Conservation (phyloP, 495 filamentous ascomycete species). For the Penicillium daleae region DNA sequence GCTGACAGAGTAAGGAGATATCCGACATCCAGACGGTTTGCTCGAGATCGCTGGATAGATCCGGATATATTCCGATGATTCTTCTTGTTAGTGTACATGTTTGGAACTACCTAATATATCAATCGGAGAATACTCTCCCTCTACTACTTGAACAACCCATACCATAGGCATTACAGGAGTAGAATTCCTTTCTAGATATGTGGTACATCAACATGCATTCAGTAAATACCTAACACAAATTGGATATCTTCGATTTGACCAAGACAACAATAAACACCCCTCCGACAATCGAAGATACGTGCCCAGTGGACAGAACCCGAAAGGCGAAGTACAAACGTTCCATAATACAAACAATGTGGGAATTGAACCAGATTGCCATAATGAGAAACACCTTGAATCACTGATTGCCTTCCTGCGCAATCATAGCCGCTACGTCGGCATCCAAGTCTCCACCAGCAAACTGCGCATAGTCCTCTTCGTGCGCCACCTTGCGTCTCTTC, state of each 20-base stretch:
- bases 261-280: background rate
- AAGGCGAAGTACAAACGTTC: background rate
- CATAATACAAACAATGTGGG: conserved; percentile 4
- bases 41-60: conserved; percentile 44
- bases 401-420: conserved; percentile 57
- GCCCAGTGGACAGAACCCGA: background rate
- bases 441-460: conserved; percentile 74
- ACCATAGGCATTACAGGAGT: background rate
- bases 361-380: background rate
- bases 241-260: background rate
- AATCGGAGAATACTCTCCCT: background rate
- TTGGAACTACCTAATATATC: conserved; percentile 27
- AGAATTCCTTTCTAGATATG: background rate
- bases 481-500: conserved; percentile 79
- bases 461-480: conserved; percentile 67
- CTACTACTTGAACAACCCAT: background rate
- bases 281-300: background rate
- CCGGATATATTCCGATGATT: conserved; percentile 46
- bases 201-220: background rate
- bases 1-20: conserved; percentile 29
- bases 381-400: background rate
- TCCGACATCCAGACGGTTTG: conserved; percentile 27
- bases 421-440: conserved; percentile 79
- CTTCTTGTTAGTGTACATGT: conserved; percentile 8
- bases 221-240: background rate